Conservation (phyloP, 163 green algal genomes). For the Volvox carteri region DNA sequence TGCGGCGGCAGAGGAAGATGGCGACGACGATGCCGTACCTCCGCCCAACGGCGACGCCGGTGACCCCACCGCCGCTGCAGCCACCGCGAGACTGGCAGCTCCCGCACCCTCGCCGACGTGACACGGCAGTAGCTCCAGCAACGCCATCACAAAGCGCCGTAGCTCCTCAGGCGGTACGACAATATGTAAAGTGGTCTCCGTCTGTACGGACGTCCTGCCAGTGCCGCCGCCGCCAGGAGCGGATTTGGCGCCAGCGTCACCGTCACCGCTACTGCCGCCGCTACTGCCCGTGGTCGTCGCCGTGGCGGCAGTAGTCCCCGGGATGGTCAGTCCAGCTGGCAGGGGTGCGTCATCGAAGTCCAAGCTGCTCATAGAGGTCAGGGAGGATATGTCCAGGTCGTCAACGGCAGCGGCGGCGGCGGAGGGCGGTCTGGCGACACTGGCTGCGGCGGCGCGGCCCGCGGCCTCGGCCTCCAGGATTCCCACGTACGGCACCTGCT, state of each 20-base stretch:
- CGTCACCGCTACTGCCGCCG: background rate
- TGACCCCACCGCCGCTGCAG: background rate
- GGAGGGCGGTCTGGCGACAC: background rate
- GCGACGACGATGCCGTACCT: background rate
- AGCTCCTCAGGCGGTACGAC: slow-evolving; percentile 36
- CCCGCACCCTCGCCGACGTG: slow-evolving; percentile 6
- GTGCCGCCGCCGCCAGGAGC: background rate
- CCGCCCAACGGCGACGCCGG: background rate
- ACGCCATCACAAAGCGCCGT: background rate
- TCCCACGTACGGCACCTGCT: slow-evolving; percentile 40
- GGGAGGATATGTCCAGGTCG: slow-evolving; percentile 23
- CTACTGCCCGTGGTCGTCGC: background rate
- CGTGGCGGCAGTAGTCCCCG: background rate
- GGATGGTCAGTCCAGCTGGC: background rate
- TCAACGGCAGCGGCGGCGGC: background rate
- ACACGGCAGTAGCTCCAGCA: slow-evolving; percentile 30
- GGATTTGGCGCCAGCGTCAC: background rate
- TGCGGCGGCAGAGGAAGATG: background rate
- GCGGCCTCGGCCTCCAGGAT: slow-evolving; percentile 6
- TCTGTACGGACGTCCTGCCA: slow-evolving; percentile 4
- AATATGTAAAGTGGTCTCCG: background rate
- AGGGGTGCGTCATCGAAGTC: slow-evolving; percentile 42
- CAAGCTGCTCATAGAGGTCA: slow-evolving; percentile 40
- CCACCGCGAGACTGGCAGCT: background rate
- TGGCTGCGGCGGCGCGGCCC: background rate